Evolutionary conservation across 805 yeast genomes (phyloP).

Genomic region (Wickerhamomyces strasburgensis): DNA sequence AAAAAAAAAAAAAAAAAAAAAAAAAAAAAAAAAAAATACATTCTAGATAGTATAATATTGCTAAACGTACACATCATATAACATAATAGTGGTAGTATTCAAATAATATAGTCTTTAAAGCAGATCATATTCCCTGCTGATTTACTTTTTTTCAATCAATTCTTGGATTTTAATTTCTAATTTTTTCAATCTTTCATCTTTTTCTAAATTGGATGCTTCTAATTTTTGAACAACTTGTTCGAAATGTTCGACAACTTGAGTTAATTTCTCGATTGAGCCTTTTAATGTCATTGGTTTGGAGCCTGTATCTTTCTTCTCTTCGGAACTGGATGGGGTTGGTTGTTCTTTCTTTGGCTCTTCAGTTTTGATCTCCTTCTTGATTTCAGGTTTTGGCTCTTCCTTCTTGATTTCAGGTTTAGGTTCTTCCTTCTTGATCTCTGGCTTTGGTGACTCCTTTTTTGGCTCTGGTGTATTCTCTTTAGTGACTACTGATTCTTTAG

Average conservation of each 20-base stretch:
- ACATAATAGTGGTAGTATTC: not conserved
- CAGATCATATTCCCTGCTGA: no score
- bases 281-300: slow-evolving; percentile 57
- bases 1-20: no score
- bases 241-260: slow-evolving; percentile 49
- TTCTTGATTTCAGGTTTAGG: slow-evolving; percentile 13
- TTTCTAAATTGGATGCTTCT: slow-evolving; percentile 50
- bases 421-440: slow-evolving; percentile 8
- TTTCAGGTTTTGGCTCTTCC: slow-evolving; percentile 19
- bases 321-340: slow-evolving; percentile 12
- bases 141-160: slow-evolving; percentile 37
- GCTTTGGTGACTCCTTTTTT: slow-evolving; percentile 10
- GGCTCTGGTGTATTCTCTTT: slow-evolving; percentile 11
- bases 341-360: slow-evolving; percentile 11
- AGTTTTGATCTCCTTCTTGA: slow-evolving; percentile 8
- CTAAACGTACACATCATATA: no score
- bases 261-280: slow-evolving; percentile 65
- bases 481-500: not conserved
- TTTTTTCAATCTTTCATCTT: slow-evolving; percentile 54
- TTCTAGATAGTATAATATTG: no score
- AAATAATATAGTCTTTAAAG: no score
- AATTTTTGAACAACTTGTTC: slow-evolving; percentile 52
- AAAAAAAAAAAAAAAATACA: no score
- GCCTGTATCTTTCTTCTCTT: slow-evolving; percentile 8
- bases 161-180: slow-evolving; percentile 60